These are phyloP conservation scores for Geranium brycei DNA, from an alignment of 345 rosid species.

Conservation along the genomic window DNA sequence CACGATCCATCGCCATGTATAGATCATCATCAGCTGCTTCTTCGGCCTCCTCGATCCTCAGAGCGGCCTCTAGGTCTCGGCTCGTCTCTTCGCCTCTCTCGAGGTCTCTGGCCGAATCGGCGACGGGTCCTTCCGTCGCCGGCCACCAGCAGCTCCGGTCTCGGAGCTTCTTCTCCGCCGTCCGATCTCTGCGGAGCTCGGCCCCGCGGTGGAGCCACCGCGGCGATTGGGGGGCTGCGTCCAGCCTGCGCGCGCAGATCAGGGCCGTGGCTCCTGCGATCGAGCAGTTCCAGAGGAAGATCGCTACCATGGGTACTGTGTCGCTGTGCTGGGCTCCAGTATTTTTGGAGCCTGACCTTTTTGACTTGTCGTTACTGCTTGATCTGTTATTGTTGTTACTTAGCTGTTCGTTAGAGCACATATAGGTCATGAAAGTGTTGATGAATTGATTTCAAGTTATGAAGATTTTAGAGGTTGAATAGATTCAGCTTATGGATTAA, in stretches of 20 bases:
- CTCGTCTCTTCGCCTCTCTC: constrained; percentile 15
- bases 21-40: constrained; percentile 32
- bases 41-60: constrained; percentile 45
- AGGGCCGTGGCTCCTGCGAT: constrained; percentile 45
- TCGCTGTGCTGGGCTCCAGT: constrained; percentile 1
- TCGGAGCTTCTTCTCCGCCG: constrained; percentile 25
- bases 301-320: constrained; percentile 69
- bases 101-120: constrained; percentile 8
- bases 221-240: constrained; percentile 35
- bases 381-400: neutral
- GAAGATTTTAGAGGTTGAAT: too few species aligned
- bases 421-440: neutral
- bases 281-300: constrained; percentile 49
- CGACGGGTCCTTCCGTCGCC: constrained; percentile 10
- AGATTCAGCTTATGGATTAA: neutral
- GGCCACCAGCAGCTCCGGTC: constrained; percentile 30
- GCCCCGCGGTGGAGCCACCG: constrained; percentile 57
- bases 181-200: constrained; percentile 16
- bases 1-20: constrained; percentile 56
- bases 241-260: constrained; percentile 44
- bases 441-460: neutral
- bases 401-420: too few species aligned
- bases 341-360: constrained; percentile 3
- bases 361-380: neutral
- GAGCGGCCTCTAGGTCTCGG: constrained; percentile 43